Evolutionary conservation across 2,329 filamentous ascomycete genomes (phyloP), one percentile per base, ranked within the genome.

Genomic region (Exophiala calicioides): DNA sequence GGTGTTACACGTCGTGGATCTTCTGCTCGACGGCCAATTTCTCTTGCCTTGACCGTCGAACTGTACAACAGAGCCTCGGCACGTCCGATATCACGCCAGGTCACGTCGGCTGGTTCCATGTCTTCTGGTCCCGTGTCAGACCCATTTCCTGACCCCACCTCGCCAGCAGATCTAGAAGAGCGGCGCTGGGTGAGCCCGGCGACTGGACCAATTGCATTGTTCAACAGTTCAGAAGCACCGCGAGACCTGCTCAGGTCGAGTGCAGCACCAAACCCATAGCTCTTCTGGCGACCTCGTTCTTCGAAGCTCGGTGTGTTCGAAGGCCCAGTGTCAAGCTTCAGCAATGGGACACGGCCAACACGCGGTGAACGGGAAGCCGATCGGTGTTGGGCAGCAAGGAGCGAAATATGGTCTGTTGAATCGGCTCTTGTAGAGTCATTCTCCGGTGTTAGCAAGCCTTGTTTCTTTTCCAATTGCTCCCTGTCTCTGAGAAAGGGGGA

Each of bases 41-140:
- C 88, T 60, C 83, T 83, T 0, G 91, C 90, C 68, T 94, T 95
- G 61, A 96, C 84, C n/a, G 90, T 90, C 0, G 89, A 88, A 53
- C 84, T 86, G 16, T 95, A 74, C 30, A 95, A 79, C 6, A 94
- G 74, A 1, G 88, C 80, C 47, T 82, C 79, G 2, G 90, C 77
- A n/a, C 89, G 83, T 12, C 86, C 86, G 42, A 95, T 78, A 58
- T 96, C 91, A n/a, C 80, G 80, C 58, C 78, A 81, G 7, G 57
- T 63, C 16, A 70, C 60, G 3, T 59, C 59, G 52, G 9, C 47
- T 35, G 26, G 57, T 59, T 57, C 54, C n/a, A 26, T 16, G 15
- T 44, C 27, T 21, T 52, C 50, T 23, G 35, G 44, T 13, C 40
- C 41, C 9, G 15, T 19, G 2, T 47, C 44, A 5, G 37, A 41